Conservation (phyloP, 495 filamentous ascomycete genomes). For the Xylaria flabelliformis region DNA sequence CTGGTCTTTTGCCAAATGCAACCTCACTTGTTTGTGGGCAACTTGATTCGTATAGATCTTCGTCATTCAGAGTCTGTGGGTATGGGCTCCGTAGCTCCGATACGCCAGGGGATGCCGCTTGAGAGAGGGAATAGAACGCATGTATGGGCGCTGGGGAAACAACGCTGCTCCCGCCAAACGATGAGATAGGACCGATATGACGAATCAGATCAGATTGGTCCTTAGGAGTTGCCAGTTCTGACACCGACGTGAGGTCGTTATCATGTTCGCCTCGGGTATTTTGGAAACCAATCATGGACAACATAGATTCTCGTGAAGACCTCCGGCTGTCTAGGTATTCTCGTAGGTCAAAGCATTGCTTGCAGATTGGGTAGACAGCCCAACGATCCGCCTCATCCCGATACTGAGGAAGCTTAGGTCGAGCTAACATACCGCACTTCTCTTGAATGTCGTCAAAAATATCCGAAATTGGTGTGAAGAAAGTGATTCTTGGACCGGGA, state of each 20-base stretch:
- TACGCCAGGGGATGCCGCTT: slow-evolving; percentile 30
- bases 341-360: slow-evolving; percentile 37
- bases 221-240: slow-evolving; percentile 41
- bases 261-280: slow-evolving; percentile 37
- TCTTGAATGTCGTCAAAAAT: slow-evolving; percentile 44
- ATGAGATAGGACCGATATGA: slow-evolving; percentile 32
- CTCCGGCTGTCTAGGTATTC: slow-evolving; percentile 40
- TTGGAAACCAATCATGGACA: slow-evolving; percentile 39
- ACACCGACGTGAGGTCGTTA: slow-evolving; percentile 41
- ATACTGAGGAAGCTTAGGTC: slow-evolving; percentile 39
- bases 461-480: slow-evolving; percentile 45
- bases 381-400: slow-evolving; percentile 38
- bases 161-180: slow-evolving; percentile 28
- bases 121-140: slow-evolving; percentile 30
- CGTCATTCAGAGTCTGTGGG: slow-evolving; percentile 34
- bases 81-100: slow-evolving; percentile 38
- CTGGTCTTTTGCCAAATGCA: slow-evolving; percentile 33
- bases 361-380: slow-evolving; percentile 40
- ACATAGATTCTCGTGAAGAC: slow-evolving; percentile 38
- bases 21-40: slow-evolving; percentile 24
- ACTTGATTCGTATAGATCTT: slow-evolving; percentile 39
- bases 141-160: slow-evolving; percentile 36
- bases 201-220: slow-evolving; percentile 36
- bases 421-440: slow-evolving; percentile 33
- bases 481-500: slow-evolving; percentile 36